phyloP scores from a whole-genome alignment of 1,284 basidiomycete genomes.

The Meira miltonrushii region DNA sequence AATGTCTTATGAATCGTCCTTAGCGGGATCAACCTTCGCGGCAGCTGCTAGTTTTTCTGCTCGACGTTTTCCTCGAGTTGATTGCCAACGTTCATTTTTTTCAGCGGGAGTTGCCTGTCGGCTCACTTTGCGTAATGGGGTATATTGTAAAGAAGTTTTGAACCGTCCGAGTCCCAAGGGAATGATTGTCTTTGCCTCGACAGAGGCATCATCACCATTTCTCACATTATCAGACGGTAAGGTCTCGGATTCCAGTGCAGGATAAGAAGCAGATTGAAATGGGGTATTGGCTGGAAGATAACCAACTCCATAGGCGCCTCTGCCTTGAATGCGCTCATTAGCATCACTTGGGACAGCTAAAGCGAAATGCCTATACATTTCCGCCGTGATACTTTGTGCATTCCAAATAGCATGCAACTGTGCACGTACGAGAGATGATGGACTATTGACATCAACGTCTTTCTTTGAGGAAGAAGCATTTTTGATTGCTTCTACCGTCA shows the following conservation, averaged over 20 bases:
- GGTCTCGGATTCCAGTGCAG: constrained; percentile 1
- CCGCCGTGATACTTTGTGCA: constrained; percentile 26
- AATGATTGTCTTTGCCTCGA: too few relatives aligned
- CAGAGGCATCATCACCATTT: too few relatives aligned
- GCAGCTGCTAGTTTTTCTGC: constrained; percentile 12
- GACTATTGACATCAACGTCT: constrained; percentile 13
- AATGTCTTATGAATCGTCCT: background rate
- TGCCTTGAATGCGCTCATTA: constrained; percentile 7
- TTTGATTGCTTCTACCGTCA: constrained; percentile 17
- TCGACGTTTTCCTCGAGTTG: constrained; percentile 21
- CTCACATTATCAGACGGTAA: constrained; percentile 2
- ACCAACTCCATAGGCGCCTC: constrained; percentile 10
- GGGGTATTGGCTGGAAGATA: background rate
- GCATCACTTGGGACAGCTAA: constrained; percentile 18
- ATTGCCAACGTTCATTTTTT: constrained; percentile 25
- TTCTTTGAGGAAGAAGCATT: constrained; percentile 5
- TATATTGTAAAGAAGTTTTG: constrained; percentile 19
- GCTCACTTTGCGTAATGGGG: constrained; percentile 14
- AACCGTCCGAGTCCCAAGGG: constrained; percentile 28
- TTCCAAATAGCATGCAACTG: constrained; percentile 25
- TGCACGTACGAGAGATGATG: constrained; percentile 7
- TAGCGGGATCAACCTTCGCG: background rate
- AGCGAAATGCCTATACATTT: constrained; percentile 40
- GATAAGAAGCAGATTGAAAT: background rate
- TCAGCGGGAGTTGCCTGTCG: constrained; percentile 21